phyloP scores from a whole-genome alignment of 805 yeast genomes.

The Ogataea ganodermae region DNA sequence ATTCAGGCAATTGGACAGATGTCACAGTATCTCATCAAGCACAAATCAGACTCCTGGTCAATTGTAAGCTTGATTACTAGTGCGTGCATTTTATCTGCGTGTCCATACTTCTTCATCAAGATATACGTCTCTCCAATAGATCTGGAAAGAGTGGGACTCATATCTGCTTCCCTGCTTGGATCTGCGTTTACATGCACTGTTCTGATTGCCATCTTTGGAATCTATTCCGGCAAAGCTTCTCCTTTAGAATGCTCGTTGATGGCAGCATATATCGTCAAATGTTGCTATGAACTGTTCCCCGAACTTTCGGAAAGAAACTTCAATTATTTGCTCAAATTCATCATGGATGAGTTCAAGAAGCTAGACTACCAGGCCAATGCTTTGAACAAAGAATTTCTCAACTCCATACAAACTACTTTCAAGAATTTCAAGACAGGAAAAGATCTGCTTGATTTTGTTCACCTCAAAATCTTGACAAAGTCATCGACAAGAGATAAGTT shows the following conservation, averaged over 20 bases:
- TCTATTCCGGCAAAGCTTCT: conserved; percentile 80
- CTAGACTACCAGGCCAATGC: conserved; percentile 36
- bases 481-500: conserved; percentile 24
- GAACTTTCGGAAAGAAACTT: conserved; percentile 61
- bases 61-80: conserved; percentile 70
- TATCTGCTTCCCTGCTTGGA: conserved; percentile 83
- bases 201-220: conserved; percentile 79
- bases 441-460: conserved; percentile 19
- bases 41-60: conserved; percentile 76
- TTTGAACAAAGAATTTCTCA: conserved; percentile 34
- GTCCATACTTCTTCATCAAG: conserved; percentile 77
- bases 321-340: conserved; percentile 35
- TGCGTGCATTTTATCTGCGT: conserved; percentile 73
- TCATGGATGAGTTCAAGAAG: conserved; percentile 38
- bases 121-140: conserved; percentile 80
- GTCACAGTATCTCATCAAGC: conserved; percentile 62
- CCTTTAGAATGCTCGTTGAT: conserved; percentile 85
- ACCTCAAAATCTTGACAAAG: conserved; percentile 19
- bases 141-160: conserved; percentile 57
- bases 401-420: conserved; percentile 35
- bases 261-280: conserved; percentile 88
- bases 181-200: conserved; percentile 76
- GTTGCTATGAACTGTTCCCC: conserved; percentile 91
- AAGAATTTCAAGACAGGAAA: conserved; percentile 24
- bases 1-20: conserved; percentile 91